Conservation (phyloP, 805 yeast genomes). For the Barnettozyma populi region DNA sequence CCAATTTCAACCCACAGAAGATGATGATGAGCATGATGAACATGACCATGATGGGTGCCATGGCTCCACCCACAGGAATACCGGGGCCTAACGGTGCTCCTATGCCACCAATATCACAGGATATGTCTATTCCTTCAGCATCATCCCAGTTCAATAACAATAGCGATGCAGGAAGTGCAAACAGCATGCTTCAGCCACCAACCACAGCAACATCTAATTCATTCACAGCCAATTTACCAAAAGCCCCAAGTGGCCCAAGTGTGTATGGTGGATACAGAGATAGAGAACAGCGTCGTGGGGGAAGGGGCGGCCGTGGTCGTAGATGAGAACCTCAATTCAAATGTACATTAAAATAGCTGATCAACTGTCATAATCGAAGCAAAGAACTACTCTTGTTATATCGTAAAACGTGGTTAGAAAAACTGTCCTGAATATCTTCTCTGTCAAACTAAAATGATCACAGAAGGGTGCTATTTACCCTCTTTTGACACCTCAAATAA, state of each 20-base stretch:
- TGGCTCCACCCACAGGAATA: conserved; percentile 27
- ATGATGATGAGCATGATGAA: conserved; percentile 57
- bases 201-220: conserved; percentile 9
- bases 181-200: conserved; percentile 3
- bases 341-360: background rate
- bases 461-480: background rate
- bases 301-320: conserved; percentile 13
- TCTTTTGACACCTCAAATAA: conserved; percentile 23
- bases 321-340: conserved; percentile 1
- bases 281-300: conserved; percentile 18
- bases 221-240: conserved; percentile 8
- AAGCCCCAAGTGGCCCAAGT: conserved; percentile 14
- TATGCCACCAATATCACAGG: conserved; percentile 2
- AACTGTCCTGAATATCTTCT: background rate
- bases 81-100: conserved; percentile 24
- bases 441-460: background rate
- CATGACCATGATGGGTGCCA: conserved; percentile 24
- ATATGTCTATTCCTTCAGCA: conserved; percentile 23
- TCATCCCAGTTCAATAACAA: background rate
- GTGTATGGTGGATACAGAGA: conserved; percentile 16
- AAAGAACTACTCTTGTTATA: too few relatives aligned
- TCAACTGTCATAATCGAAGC: background rate
- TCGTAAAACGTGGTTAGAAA: background rate
- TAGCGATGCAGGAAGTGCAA: background rate
- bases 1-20: conserved; percentile 79